phyloP scores from a whole-genome alignment of 2,329 filamentous ascomycete genomes.

The Orbilia ellipsospora region DNA sequence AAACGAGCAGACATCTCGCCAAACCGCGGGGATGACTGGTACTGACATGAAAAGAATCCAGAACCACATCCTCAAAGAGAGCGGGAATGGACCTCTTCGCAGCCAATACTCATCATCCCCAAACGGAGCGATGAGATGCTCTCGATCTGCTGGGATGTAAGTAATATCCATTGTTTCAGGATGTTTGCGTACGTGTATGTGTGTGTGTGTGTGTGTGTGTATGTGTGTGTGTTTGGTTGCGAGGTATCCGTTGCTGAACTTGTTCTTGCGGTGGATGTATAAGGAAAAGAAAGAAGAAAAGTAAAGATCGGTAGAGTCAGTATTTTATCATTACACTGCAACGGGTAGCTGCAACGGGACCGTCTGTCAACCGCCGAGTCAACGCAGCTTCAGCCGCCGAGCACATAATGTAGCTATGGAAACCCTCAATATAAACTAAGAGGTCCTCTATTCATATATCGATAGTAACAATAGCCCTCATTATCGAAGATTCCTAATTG shows the following conservation, averaged over 20 bases:
- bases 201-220: background rate
- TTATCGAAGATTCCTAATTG: no score
- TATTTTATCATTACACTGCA: background rate
- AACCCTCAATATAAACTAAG: no score
- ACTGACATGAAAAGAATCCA: background rate
- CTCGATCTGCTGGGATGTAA: background rate
- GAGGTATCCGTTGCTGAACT: constrained; percentile 34
- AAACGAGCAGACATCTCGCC: constrained; percentile 11
- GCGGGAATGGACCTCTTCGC: constrained; percentile 8
- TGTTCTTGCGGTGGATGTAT: constrained; percentile 25
- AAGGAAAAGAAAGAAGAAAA: constrained; percentile 7
- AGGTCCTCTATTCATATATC: no score
- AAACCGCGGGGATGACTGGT: background rate
- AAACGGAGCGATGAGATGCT: background rate
- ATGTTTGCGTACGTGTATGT: background rate
- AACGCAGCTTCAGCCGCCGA: background rate
- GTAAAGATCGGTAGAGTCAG: background rate
- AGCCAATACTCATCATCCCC: constrained; percentile 14
- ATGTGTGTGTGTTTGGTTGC: background rate
- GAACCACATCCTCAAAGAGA: background rate
- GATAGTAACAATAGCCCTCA: no score
- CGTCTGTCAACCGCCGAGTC: no score
- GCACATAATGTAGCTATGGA: no score
- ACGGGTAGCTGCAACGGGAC: no score
- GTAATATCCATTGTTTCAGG: background rate